A percentile compares a stretch with the other conserved stretches of the same genome.
phyloP scores from a whole-genome alignment of 345 rosid genomes.

The Salix caprea region DNA sequence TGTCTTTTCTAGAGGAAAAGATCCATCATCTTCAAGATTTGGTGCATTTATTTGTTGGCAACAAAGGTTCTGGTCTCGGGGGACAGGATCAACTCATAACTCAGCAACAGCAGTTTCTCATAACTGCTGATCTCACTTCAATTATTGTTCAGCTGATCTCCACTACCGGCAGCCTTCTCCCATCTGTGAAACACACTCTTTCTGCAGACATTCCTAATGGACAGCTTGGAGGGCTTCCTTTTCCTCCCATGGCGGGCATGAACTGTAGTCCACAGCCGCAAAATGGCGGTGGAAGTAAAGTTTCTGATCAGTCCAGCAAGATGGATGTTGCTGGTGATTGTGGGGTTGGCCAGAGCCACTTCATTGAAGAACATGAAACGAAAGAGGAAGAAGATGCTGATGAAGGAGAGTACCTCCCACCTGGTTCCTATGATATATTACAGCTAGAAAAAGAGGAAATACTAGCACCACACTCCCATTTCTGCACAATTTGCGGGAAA shows the following conservation, averaged over 20 bases:
- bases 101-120: constrained; percentile 68
- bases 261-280: constrained; percentile 38
- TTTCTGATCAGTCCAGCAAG: constrained; percentile 38
- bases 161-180: constrained; percentile 91
- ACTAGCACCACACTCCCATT: constrained; percentile 96
- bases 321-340: constrained; percentile 27
- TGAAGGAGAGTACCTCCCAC: constrained; percentile 89
- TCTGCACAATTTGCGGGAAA: constrained; percentile 94
- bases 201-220: constrained; percentile 32
- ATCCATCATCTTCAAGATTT: constrained; percentile 83
- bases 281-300: constrained; percentile 30
- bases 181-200: constrained; percentile 66
- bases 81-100: constrained; percentile 50
- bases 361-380: constrained; percentile 62
- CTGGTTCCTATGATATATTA: constrained; percentile 86
- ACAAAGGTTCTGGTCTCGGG: constrained; percentile 45
- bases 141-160: constrained; percentile 90
- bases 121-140: constrained; percentile 85
- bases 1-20: constrained; percentile 82
- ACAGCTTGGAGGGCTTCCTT: constrained; percentile 40
- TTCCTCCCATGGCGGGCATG: constrained; percentile 37
- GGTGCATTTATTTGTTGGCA: constrained; percentile 62
- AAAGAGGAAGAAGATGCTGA: constrained; percentile 92
- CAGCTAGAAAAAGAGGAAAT: constrained; percentile 97
- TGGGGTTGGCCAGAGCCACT: constrained; percentile 37